These are phyloP conservation scores for Penstemon eatonii DNA, from an alignment of 257 asterid species.

Conservation along the genomic window DNA sequence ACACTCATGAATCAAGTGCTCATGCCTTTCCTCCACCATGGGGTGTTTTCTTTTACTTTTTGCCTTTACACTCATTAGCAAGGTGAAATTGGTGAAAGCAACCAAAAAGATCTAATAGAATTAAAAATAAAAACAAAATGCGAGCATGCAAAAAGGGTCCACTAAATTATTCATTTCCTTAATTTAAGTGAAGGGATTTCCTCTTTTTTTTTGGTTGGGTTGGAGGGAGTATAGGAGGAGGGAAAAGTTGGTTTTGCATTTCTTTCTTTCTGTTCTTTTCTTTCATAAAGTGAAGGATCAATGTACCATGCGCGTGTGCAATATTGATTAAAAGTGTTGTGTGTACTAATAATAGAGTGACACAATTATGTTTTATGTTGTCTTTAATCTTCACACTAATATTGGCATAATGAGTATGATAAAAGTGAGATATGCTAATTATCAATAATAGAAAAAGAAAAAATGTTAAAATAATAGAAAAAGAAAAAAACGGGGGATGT, in stretches of 20 bases:
- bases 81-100: slow-evolving; percentile 33
- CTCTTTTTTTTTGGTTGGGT: slow-evolving; percentile 16
- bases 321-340: slow-evolving; percentile 38
- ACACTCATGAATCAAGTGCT: slow-evolving; percentile 38
- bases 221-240: background rate
- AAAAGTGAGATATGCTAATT: background rate
- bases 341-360: slow-evolving; percentile 40
- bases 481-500: no score
- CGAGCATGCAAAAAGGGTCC: slow-evolving; percentile 24
- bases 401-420: slow-evolving; percentile 22
- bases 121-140: background rate
- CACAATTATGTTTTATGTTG: slow-evolving; percentile 53
- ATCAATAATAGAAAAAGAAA: background rate
- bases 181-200: background rate
- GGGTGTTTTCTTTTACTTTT: slow-evolving; percentile 33
- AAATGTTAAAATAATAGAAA: no score
- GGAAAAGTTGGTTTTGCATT: background rate
- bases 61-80: slow-evolving; percentile 36
- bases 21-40: slow-evolving; percentile 54
- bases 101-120: slow-evolving; percentile 2
- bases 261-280: background rate
- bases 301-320: slow-evolving; percentile 55
- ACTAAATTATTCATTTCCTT: background rate
- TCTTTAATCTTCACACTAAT: slow-evolving; percentile 29
- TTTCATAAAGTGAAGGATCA: slow-evolving; percentile 34